Conservation (phyloP, 2,329 filamentous ascomycete genomes). For the Pseudopyricularia cyperi region DNA sequence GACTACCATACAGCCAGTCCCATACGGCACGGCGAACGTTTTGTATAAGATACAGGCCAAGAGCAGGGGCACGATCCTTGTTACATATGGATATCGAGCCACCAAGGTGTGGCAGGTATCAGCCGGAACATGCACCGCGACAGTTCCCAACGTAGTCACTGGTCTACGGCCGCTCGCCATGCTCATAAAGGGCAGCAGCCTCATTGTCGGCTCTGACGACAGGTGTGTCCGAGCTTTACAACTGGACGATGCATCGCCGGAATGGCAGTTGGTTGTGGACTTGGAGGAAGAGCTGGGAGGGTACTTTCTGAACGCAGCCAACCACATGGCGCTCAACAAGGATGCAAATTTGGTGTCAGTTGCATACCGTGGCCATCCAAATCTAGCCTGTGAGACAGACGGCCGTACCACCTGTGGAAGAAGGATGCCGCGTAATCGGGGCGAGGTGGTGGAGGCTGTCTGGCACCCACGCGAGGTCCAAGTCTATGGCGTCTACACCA, state of each 20-base stretch:
- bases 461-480: slow-evolving; percentile 15
- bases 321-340: slow-evolving; percentile 10
- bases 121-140: slow-evolving; percentile 9
- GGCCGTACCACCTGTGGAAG: slow-evolving; percentile 12
- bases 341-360: slow-evolving; percentile 11
- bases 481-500: slow-evolving; percentile 15
- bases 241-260: slow-evolving; percentile 4
- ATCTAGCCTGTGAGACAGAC: slow-evolving; percentile 13
- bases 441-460: slow-evolving; percentile 10
- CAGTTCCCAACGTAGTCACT: slow-evolving; percentile 9
- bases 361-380: slow-evolving; percentile 13
- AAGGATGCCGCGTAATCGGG: slow-evolving; percentile 6
- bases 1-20: slow-evolving; percentile 2
- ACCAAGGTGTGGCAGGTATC: slow-evolving; percentile 11
- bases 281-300: slow-evolving; percentile 10
- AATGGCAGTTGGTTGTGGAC: slow-evolving; percentile 8
- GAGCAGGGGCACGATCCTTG: slow-evolving; percentile 7
- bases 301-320: slow-evolving; percentile 10
- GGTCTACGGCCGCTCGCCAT: slow-evolving; percentile 10
- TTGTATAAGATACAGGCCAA: slow-evolving; percentile 9
- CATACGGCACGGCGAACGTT: slow-evolving; percentile 8
- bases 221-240: background rate
- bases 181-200: slow-evolving; percentile 5
- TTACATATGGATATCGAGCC: slow-evolving; percentile 10
- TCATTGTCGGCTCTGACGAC: slow-evolving; percentile 7